Evolutionary conservation across 768 basidiomycete genomes (phyloP), one percentile per base, ranked within the genome.

Genomic region (Polyporus arcularius): DNA sequence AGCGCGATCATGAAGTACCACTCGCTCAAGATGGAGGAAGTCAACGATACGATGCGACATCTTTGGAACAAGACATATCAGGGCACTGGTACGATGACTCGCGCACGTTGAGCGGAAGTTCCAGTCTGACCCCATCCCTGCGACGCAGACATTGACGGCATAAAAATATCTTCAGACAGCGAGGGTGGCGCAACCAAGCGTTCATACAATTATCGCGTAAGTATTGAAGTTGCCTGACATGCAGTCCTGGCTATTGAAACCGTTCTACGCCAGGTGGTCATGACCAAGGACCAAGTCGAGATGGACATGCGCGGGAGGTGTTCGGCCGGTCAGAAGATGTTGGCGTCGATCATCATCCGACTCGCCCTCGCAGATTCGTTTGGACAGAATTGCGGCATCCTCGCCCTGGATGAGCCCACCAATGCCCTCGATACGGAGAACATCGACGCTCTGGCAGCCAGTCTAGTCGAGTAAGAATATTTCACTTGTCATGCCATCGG

Each of bases 291-390:
- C 72, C 91, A 95, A 69, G 96, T 98, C 7, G 96, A 98, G 75
- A 95, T 99, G 92, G 97, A 98, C 75, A 99, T 99, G 97, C 88
- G 97, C 58, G 97, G 97, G 28, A 86, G 97, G 64, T 99, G 97
- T 76, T 95, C 92, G 15, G 97, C 97, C 1, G 97, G 97, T 0
- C 97, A 99, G 76, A 99, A 99, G 77, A 98, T 98, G 84, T 78
- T 99, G 60, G 97, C 96, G 10, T 96, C 93, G 21, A 98, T 98
- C 74, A 94, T 98, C 75, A 98, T 99, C 69, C 88, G 97, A 6
- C 86, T 99, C 39, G 97, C 97, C 4, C 81, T 99, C 30, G 96
- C 96, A 5, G 97, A 99, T 71, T 96, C 94, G 2, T 98, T 99
- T 69, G 94, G 94, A 3, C 92, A 95, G 72, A 97, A 96, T 67